Evolutionary conservation across 257 asterid genomes (phyloP).

Genomic region (Ligustrum vulgare): DNA sequence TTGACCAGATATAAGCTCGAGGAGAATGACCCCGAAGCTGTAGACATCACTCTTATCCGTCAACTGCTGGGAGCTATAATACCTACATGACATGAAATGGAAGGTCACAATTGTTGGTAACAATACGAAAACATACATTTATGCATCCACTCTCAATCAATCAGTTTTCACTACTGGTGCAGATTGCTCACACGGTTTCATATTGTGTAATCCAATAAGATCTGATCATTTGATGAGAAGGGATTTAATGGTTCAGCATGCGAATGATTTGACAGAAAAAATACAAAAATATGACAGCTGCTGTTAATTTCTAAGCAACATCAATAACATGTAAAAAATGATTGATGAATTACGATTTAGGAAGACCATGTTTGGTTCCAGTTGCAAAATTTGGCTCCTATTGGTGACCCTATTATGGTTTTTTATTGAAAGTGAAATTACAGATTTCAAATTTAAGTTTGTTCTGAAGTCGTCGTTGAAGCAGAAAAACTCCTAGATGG

Average conservation of each 20-base stretch:
- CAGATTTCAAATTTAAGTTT: neutral
- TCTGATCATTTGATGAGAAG: neutral
- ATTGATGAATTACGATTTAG: no score
- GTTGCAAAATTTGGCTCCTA: neutral
- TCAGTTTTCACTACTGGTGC: neutral
- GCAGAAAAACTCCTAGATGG: neutral
- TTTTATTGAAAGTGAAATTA: neutral
- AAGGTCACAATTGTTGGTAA: neutral
- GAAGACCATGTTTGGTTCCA: neutral
- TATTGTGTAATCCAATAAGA: neutral
- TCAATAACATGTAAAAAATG: neutral
- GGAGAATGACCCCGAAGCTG: constrained; percentile 94
- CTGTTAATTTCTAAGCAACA: neutral
- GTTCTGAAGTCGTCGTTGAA: neutral
- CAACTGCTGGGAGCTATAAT: constrained; percentile 94
- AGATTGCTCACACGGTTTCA: neutral
- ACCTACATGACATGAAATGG: constrained; percentile 44
- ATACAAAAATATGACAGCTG: neutral
- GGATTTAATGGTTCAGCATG: neutral
- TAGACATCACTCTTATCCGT: constrained; percentile 96
- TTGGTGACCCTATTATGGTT: neutral
- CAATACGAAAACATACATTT: neutral
- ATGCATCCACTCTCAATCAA: neutral
- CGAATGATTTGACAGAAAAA: neutral
- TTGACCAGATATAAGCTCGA: constrained; percentile 94